Evolutionary conservation across 805 yeast genomes (phyloP), one percentile per base, ranked within the genome.

Genomic region (Candida boidinii): DNA sequence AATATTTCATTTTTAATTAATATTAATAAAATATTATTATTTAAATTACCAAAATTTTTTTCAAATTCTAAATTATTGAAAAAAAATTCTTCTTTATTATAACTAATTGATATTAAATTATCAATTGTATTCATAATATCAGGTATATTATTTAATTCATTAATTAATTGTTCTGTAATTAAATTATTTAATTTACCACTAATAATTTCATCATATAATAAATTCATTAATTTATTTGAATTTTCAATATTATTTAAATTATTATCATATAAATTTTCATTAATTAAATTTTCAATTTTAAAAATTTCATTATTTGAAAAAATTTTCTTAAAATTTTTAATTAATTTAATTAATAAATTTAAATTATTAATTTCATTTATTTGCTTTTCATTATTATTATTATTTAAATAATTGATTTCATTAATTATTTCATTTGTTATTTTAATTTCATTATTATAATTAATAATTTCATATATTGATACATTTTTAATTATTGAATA

Each of bases 121-220:
- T 66, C 57, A 22, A 73, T 52, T 3, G 59, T 37, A 2, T 56
- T 35, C 23, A 65, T 44, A 3, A 66, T 42, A 29, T 53, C 53
- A 21, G 61, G 60, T 16, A 68, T 51, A 4, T 58, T 44, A 28
- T 60, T 58, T 37, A 70, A 46, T 26, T 62, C 61, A 10, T 54
- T 49, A 23, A 70, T 58, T n/a, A 73, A 45, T 7, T 46, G 56
- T 21, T 56, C 42, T 23, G 67, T 50, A 23, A 60, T 56, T 1
- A 51, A 39, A 23, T 60, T 53, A 37, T 66, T 65, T 33, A 76
- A 54, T 31, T 58, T 56, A 4, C 56, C 46, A 9, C 66, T 53
- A 30, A 79, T 53, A 13, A 56, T 43, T 1, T 55, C 39, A 21
- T 65, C 63, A 39, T 74, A 71, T 5, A 72, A 54, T 5, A 47